These are phyloP conservation scores for Mycena capillaripes DNA, from an alignment of 768 basidiomycete species.

Conservation along the genomic window DNA sequence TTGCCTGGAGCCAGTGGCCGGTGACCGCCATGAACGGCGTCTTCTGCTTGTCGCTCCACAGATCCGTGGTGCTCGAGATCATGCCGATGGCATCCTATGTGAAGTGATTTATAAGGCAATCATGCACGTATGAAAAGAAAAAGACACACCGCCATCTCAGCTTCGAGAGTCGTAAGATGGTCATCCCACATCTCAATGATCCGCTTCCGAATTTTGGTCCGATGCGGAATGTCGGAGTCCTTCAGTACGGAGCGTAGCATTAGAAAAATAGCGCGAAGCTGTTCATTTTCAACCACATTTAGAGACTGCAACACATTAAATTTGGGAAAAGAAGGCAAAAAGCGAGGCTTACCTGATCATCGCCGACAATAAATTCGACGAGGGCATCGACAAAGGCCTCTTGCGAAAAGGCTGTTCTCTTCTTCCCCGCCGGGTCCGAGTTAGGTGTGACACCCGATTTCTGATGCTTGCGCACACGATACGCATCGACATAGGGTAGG, in stretches of 20 bases:
- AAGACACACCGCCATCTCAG: conserved; percentile 31
- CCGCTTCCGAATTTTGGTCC: conserved; percentile 39
- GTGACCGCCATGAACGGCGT: no score
- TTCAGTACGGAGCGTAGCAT: conserved; percentile 44
- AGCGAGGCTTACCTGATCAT: conserved; percentile 9
- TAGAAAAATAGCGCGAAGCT: no score
- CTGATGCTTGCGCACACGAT: conserved; percentile 12
- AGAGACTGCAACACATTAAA: conserved; percentile 10
- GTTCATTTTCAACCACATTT: no score
- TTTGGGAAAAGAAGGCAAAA: not conserved
- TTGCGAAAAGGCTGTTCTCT: not conserved
- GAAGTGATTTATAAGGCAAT: not conserved
- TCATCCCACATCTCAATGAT: no score
- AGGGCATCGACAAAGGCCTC: conserved; percentile 10
- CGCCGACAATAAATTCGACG: conserved; percentile 13
- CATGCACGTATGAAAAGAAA: not conserved
- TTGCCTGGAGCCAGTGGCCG: no score
- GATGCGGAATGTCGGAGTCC: conserved; percentile 49
- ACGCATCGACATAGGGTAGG: conserved; percentile 24
- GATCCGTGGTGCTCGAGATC: conserved; percentile 52
- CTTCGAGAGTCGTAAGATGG: conserved; percentile 42
- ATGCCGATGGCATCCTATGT: conserved; percentile 47
- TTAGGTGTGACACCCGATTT: not conserved
- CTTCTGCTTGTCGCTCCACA: no score
- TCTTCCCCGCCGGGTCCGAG: not conserved